A percentile compares a stretch with the other conserved stretches of the same genome.
phyloP scores from a whole-genome alignment of 1,284 basidiomycete species.

The Ceraceosorus guamensis region DNA sequence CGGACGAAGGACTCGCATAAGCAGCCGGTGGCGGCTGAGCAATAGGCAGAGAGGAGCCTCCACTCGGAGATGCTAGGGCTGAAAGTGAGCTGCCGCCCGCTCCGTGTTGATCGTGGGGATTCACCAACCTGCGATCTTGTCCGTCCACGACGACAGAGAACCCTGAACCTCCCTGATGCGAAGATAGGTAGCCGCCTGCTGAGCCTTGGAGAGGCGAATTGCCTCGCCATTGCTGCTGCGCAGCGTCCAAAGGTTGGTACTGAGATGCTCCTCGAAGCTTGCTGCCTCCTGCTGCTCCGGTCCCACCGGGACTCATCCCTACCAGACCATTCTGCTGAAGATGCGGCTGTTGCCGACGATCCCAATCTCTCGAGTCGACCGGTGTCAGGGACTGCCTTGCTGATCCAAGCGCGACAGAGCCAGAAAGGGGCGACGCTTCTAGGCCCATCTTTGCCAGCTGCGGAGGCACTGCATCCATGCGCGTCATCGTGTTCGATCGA shows the following conservation, averaged over 20 bases:
- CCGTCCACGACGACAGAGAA: constrained; percentile 13
- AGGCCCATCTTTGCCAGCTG: constrained; percentile 57
- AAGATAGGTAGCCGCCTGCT: neutral
- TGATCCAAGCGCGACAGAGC: constrained; percentile 4
- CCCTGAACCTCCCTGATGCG: neutral
- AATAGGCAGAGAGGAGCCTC: neutral
- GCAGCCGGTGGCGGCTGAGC: constrained; percentile 6
- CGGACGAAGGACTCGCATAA: neutral
- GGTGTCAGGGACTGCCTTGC: constrained; percentile 26
- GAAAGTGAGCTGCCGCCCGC: neutral
- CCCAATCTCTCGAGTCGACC: constrained; percentile 42
- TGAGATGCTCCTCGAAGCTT: constrained; percentile 14
- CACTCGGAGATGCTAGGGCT: neutral
- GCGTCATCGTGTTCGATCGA: constrained; percentile 68
- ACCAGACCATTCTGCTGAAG: constrained; percentile 10
- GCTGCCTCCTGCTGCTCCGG: neutral
- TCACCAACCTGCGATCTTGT: constrained; percentile 8
- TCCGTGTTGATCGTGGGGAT: constrained; percentile 1
- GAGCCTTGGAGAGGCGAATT: neutral
- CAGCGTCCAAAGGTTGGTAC: constrained; percentile 26
- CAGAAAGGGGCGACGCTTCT: constrained; percentile 20
- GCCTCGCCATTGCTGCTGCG: constrained; percentile 20
- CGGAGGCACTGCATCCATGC: constrained; percentile 81
- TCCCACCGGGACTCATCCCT: neutral
- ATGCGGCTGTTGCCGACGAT: constrained; percentile 55